Base-by-base conservation (phyloP, 2,329 filamentous ascomycete genomes). In the Cladosporium austrohemisphaericum region DNA sequence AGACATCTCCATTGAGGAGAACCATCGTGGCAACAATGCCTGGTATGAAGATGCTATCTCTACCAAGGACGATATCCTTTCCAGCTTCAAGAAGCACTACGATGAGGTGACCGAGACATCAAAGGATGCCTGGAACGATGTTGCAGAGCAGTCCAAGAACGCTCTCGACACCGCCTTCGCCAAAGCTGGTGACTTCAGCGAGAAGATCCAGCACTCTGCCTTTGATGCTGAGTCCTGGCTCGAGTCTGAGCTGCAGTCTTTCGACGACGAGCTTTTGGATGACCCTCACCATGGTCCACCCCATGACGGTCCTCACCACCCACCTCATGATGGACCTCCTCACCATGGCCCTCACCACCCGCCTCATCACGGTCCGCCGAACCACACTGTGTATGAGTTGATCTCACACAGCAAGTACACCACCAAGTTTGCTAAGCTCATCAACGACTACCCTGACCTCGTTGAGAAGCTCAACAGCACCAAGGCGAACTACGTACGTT, bases 341-440 rank as follows among this genome's bases (percentile, higher is more conserved):
- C 60, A 63, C 44, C 55, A 66, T 38, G 56, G 60, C 22, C 58
- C 60, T 28, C 64, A 68, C 41, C 60, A 63, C 32, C 65, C 67
- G 28, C 66, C 67, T 26, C 67, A 71, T 50, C 66, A 74, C 55
- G 66, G 65, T 41, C 71, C 72, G 53, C 73, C 79, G 5, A 85
- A 89, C 63, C 70, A 77, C 63, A 94, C 89, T 16, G 79, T 95
- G 36, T 95, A 91, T 68, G 75, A 95, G 67, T 71, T 91, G 52
- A 88, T 95, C 66, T 73, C 79, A n/a, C 72, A 78, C 60, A 85
- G 79, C 71, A 86, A 90, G 60, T 79, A 88, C 69, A 91, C 88
- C 1, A 86, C 80, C 41, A 86, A 84, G 66, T 84, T 95, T 36
- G 82, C 85, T 22, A 79, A 85, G 63, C 72, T 90, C n/a, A 78